Conservation (phyloP, 2,329 filamentous ascomycete genomes). For the Pseudogymnoascus sp. region DNA sequence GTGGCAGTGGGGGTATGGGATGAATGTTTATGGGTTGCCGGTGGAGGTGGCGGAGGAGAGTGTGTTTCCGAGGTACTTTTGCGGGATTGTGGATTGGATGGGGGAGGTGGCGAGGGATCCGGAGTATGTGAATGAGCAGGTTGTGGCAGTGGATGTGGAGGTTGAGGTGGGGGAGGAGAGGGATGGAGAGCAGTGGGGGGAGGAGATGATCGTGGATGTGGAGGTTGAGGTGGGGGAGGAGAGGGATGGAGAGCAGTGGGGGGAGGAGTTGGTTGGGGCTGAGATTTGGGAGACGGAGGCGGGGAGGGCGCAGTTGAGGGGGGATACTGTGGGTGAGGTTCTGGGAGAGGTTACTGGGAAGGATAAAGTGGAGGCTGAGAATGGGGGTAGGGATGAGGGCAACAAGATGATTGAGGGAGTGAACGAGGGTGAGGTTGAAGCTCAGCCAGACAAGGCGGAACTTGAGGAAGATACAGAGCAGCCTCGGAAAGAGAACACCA, state of each 20-base stretch:
- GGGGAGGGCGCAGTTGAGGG: background rate
- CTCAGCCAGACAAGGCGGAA: background rate
- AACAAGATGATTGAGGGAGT: background rate
- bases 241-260: background rate
- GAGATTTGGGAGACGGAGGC: constrained; percentile 1
- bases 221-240: constrained; percentile 16
- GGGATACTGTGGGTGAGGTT: too few species aligned
- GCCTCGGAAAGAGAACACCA: background rate
- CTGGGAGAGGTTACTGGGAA: background rate
- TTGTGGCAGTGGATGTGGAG: too few species aligned
- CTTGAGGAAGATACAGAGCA: background rate
- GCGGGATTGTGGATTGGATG: constrained; percentile 53
- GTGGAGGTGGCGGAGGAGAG: constrained; percentile 47
- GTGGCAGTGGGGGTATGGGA: constrained; percentile 41
- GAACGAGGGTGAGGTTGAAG: background rate
- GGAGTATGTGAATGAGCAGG: constrained; percentile 33
- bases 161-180: constrained; percentile 10
- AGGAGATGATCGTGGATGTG: background rate
- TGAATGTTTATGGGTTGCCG: constrained; percentile 58
- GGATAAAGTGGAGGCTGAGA: background rate
- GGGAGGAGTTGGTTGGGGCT: background rate
- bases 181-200: background rate
- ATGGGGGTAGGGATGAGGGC: background rate
- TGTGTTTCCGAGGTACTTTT: constrained; percentile 50
- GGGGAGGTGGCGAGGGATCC: constrained; percentile 45